A percentile compares a stretch with the other conserved stretches of the same genome.
Conservation (phyloP, 2,329 filamentous ascomycete genomes). For the Epicoccum nigrum region DNA sequence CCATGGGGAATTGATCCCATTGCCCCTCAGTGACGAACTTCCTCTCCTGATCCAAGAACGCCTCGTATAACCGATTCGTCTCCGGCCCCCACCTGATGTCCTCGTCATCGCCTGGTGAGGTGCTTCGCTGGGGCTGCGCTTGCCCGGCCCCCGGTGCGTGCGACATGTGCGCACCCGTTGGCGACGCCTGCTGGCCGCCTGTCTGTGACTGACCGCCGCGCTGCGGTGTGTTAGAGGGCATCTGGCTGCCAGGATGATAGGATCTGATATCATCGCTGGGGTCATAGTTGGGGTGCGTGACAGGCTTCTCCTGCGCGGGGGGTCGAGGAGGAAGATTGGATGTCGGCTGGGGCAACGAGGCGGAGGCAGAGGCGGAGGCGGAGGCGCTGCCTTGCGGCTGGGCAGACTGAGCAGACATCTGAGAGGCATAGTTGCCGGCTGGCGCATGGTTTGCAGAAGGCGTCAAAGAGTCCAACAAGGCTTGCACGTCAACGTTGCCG, state of each 20-base stretch:
- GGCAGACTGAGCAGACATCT: conserved; percentile 38
- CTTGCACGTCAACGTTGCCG: conserved; percentile 53
- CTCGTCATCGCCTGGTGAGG: conserved; percentile 49
- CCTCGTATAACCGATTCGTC: conserved; percentile 71
- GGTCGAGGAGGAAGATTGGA: conserved; percentile 55
- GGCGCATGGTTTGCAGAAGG: conserved; percentile 40
- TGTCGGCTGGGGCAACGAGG: conserved; percentile 44
- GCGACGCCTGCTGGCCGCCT: conserved; percentile 21
- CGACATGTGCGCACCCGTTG: conserved; percentile 37
- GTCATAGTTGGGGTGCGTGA: conserved; percentile 56
- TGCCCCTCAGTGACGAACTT: conserved; percentile 77
- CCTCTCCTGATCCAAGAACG: conserved; percentile 74
- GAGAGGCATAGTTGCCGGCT: conserved; percentile 43
- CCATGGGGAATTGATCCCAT: conserved; percentile 80
- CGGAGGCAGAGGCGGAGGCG: conserved; percentile 43
- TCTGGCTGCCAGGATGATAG: conserved; percentile 56
- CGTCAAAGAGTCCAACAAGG: conserved; percentile 53
- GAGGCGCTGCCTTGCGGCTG: conserved; percentile 43
- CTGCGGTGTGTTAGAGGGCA: conserved; percentile 43
- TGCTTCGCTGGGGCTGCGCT: conserved; percentile 33
- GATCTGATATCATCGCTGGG: conserved; percentile 57
- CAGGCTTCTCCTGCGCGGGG: conserved; percentile 56
- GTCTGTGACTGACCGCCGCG: conserved; percentile 32
- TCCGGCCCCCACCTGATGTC: conserved; percentile 61
- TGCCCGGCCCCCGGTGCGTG: conserved; percentile 35